A percentile compares a stretch with the other conserved stretches of the same genome.
phyloP scores from a whole-genome alignment of 139 green algal genomes.

The Gonium pectorale region DNA sequence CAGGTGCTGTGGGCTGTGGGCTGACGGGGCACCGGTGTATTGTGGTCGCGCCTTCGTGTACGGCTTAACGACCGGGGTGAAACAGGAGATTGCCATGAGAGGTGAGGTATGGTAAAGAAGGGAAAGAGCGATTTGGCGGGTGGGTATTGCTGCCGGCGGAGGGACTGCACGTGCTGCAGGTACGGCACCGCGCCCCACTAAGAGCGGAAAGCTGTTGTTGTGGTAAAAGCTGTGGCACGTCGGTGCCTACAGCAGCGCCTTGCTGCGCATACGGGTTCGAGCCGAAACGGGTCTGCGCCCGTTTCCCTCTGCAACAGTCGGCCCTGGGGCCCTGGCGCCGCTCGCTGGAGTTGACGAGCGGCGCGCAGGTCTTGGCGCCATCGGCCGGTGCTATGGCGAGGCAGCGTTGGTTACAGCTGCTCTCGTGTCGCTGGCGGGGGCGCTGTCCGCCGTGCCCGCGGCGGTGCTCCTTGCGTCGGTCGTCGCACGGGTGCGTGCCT shows the following conservation, averaged over 20 bases:
- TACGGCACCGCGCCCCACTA: not conserved
- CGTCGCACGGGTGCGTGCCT: not conserved
- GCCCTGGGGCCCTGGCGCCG: too few species aligned
- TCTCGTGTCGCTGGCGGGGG: not conserved
- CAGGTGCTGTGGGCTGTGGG: too few species aligned
- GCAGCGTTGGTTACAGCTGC: not conserved
- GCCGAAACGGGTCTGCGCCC: not conserved
- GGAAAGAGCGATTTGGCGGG: not conserved
- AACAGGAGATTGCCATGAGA: too few species aligned
- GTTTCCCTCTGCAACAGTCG: not conserved
- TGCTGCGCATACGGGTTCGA: not conserved
- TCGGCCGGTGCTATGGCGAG: not conserved
- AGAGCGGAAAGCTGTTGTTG: not conserved
- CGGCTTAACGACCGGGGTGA: too few species aligned
- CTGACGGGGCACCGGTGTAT: too few species aligned
- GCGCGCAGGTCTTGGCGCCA: not conserved
- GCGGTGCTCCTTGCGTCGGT: not conserved
- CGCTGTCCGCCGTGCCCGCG: not conserved
- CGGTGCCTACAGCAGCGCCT: not conserved
- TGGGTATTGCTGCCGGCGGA: conserved; percentile 18
- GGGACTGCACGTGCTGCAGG: not conserved
- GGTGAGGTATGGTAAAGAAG: too few species aligned
- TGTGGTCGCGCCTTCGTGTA: too few species aligned
- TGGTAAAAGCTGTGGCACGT: not conserved
- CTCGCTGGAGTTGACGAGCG: not conserved